Evolutionary conservation across 1,284 basidiomycete species (phyloP), one percentile per base, ranked within the genome.

Genomic region (Coniophora puteana): DNA sequence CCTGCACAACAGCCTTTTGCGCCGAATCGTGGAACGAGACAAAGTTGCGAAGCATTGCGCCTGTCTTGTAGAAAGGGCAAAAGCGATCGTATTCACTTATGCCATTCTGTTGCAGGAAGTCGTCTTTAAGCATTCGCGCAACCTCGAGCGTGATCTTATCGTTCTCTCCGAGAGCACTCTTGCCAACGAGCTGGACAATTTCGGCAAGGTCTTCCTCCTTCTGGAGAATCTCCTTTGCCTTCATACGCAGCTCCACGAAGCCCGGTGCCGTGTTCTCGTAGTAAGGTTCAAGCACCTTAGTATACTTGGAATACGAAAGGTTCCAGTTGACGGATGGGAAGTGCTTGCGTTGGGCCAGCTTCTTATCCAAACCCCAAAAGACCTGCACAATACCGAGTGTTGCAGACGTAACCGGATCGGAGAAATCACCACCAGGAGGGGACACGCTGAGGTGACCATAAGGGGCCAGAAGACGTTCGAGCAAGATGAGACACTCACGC

Each of bases 321-420:
- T 89, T 95, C 95, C 96, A 99, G 71, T 99, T 98, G 63, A 99
- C 95, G 22, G 93, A 96, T 2, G 94, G 94, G 78, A 98, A 98
- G 63, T 98, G 92, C 65, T 95, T 98, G 52, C 95, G 83, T 65
- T 99, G 94, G 2, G 94, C 94, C 44, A 99, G 83, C 63, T 94
- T 94, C 80, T 93, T 93, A 68, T 92, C 89, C 29, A 93, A 75
- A 59, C 91, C 91, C 91, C 89, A 94, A 77, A 99, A 99, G 52
- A 98, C 96, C 63, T 98, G 96, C 17, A 99, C 96, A 58, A 99
- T 99, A 76, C 93, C 83, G 40, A 99, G 87, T 2, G 96, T 99
- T 26, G 95, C 89, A 35, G 92, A 84, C 5, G 96, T 99, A 51
- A 99, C 96, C 24, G 96, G 96, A 67, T 99, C 96, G 11, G 96